Conservation (phyloP, 805 yeast genomes). For the Yamadazyma phyllophila region DNA sequence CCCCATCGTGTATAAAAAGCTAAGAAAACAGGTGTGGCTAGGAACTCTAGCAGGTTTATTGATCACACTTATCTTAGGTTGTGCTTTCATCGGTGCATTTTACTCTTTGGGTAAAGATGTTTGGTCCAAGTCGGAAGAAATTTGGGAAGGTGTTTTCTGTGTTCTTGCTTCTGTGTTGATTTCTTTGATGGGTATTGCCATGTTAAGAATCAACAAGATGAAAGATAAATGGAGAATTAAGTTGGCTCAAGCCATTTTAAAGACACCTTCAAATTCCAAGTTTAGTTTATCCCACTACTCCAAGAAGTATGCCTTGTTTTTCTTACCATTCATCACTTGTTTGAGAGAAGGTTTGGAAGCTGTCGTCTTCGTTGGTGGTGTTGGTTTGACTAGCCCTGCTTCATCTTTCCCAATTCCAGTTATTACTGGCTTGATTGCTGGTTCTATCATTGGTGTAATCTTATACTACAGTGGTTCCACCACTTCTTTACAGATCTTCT, state of each 20-base stretch:
- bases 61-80: constrained; percentile 81
- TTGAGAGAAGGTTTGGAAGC: constrained; percentile 87
- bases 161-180: constrained; percentile 87
- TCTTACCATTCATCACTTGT: constrained; percentile 86
- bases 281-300: constrained; percentile 35
- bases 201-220: constrained; percentile 95
- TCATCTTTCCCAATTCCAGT: constrained; percentile 91
- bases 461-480: constrained; percentile 81
- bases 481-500: constrained; percentile 81
- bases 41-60: constrained; percentile 75
- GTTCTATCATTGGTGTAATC: constrained; percentile 64
- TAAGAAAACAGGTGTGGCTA: constrained; percentile 81
- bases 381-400: constrained; percentile 34
- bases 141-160: constrained; percentile 97
- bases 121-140: constrained; percentile 83
- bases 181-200: constrained; percentile 92
- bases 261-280: constrained; percentile 52
- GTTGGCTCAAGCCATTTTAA: constrained; percentile 79
- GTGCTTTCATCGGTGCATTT: constrained; percentile 92
- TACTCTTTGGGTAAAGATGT: constrained; percentile 78
- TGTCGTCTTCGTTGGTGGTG: constrained; percentile 46
- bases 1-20: constrained; percentile 55
- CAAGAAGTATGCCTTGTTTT: constrained; percentile 80
- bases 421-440: constrained; percentile 78
- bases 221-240: constrained; percentile 96